Base-by-base conservation (phyloP, 2,329 filamentous ascomycete genomes). In the Hymenotorrendiella dingleyae region DNA sequence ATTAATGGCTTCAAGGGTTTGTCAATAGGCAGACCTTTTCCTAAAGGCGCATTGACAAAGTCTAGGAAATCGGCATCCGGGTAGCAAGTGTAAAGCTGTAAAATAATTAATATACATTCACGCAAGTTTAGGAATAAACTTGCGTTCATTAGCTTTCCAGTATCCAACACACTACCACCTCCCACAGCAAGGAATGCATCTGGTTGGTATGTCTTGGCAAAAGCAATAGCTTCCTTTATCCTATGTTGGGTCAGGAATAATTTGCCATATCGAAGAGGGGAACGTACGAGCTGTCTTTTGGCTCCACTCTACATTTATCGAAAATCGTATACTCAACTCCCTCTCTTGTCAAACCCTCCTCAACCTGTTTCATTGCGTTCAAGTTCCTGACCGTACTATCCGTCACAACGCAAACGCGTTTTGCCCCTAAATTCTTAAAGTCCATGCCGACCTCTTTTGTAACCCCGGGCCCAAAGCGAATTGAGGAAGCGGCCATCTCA, bases 401-500 rank as follows among this genome's bases (percentile, higher is more conserved):
- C 12, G 93, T 98, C 12, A 98, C 89, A 4, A 98, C 86, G 62
- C 87, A 86, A 45, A 98, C 91, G 33, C 81, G 82, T 69, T 87
- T 85, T 6, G 84, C 82, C 11, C 86, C 85, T 72, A 98, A 75
- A 62, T 98, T 97, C 67, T 81, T 84, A 54, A 97, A 82, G 66
- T 98, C 93, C 93, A 97, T 97, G 52, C 93, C 93, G 16, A 98
- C 89, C 66, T 98, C 93, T 64, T 88, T 87, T 19, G 93, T 98
- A 43, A 84, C 86, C 5, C 93, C 93, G 0, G 88, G 87, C 0
- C 93, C 93, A 57, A 97, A 98, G 10, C 93, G 81, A 59, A 98
- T 96, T 21, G 84, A 87, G 1, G 87, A 94, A 1, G 93, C 89
- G 0, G 93, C 93, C 91, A 98, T 94, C 65, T 98, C 93, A 62